Conservation (phyloP, 768 basidiomycete genomes). For the Fistulinella prunicolor region DNA sequence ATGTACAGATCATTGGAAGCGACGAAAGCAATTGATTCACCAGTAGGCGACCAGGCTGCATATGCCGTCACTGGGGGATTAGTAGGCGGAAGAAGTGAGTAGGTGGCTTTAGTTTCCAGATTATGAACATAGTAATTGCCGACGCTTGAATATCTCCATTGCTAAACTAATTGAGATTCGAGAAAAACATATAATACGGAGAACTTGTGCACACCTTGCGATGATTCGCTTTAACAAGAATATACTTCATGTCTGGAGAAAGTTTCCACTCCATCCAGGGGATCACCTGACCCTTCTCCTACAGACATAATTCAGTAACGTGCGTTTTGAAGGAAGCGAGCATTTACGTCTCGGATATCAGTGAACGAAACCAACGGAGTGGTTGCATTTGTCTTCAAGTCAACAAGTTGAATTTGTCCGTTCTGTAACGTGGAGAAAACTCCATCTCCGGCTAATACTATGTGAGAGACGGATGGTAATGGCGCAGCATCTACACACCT, state of each 20-base stretch:
- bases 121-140: constrained; percentile 94
- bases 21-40: constrained; percentile 84
- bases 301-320: constrained; percentile 5
- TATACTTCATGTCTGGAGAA: constrained; percentile 88
- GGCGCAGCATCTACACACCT: constrained; percentile 48
- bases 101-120: constrained; percentile 63
- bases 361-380: constrained; percentile 51
- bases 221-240: constrained; percentile 75
- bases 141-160: constrained; percentile 92
- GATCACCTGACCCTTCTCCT: constrained; percentile 58
- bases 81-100: constrained; percentile 66
- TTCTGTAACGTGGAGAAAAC: constrained; percentile 69
- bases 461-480: constrained; percentile 4
- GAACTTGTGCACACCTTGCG: constrained; percentile 53
- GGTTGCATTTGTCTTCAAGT: constrained; percentile 73
- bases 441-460: constrained; percentile 80
- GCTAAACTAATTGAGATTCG: constrained; percentile 42
- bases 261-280: constrained; percentile 67
- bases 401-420: constrained; percentile 72
- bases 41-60: constrained; percentile 84
- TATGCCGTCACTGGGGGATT: constrained; percentile 71
- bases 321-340: neutral
- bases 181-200: neutral
- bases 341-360: constrained; percentile 65
- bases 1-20: constrained; percentile 87